Conservation (phyloP, 768 basidiomycete genomes). For the Boletus coccyginus region DNA sequence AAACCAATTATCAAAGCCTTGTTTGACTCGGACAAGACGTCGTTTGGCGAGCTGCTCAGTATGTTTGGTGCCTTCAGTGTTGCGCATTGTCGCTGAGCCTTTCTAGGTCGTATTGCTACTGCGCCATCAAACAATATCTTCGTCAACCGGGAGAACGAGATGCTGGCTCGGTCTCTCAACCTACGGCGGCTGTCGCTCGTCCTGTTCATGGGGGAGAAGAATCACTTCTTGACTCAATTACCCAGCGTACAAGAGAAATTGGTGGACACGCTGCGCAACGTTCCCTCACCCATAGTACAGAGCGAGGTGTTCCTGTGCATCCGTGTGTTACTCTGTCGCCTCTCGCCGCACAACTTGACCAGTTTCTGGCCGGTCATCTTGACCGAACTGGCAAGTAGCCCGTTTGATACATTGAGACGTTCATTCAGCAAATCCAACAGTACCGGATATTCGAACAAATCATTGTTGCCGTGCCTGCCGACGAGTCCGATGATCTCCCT, state of each 20-base stretch:
- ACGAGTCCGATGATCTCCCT: conserved; percentile 82
- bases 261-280: conserved; percentile 85
- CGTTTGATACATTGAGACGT: not conserved
- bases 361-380: conserved; percentile 97
- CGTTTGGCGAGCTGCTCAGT: conserved; percentile 84
- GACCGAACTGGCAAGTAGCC: conserved; percentile 74
- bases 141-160: conserved; percentile 92
- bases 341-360: conserved; percentile 86
- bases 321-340: conserved; percentile 83
- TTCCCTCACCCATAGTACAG: conserved; percentile 79
- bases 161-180: conserved; percentile 79
- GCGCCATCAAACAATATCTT: conserved; percentile 95
- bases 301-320: conserved; percentile 95
- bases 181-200: conserved; percentile 85
- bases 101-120: conserved; percentile 70
- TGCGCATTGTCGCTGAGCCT: conserved; percentile 20
- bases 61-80: conserved; percentile 29
- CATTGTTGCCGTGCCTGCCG: conserved; percentile 65
- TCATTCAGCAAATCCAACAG: conserved; percentile 38
- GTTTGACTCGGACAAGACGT: conserved; percentile 84
- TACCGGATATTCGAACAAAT: conserved; percentile 87
- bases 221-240: conserved; percentile 85
- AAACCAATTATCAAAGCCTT: conserved; percentile 72
- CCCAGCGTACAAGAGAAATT: conserved; percentile 97
- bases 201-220: conserved; percentile 84